Conservation (phyloP, 1,284 basidiomycete species). For the Xerocomus amazonicus region DNA sequence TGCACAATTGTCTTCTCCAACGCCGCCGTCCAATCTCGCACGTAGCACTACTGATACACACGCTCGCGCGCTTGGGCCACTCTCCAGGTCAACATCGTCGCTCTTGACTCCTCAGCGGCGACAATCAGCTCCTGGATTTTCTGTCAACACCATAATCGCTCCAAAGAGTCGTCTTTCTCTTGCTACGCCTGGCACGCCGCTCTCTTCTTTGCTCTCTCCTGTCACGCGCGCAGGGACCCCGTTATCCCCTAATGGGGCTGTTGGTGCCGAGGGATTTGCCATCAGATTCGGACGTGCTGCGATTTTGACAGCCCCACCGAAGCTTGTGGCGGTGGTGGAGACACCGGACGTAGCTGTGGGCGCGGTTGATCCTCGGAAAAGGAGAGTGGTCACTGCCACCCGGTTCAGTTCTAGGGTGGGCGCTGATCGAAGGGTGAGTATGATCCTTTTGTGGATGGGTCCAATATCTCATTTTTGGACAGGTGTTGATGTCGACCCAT, state of each 20-base stretch:
- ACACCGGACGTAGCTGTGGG: conserved; percentile 81
- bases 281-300: conserved; percentile 62
- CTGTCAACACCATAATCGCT: conserved; percentile 15
- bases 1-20: conserved; percentile 28
- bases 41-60: conserved; percentile 30
- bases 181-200: conserved; percentile 45
- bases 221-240: conserved; percentile 44
- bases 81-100: conserved; percentile 49
- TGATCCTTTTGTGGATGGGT: neutral
- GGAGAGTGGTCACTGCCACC: conserved; percentile 80
- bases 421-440: conserved; percentile 69
- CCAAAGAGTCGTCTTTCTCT: conserved; percentile 26
- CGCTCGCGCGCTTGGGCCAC: conserved; percentile 34
- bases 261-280: conserved; percentile 37
- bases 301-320: conserved; percentile 74
- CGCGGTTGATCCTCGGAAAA: conserved; percentile 76
- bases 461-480: conserved; percentile 4
- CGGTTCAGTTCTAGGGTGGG: conserved; percentile 78
- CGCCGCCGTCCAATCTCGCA: conserved; percentile 18
- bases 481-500: conserved; percentile 81
- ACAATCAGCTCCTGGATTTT: conserved; percentile 39
- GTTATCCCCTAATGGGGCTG: conserved; percentile 26
- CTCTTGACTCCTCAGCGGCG: conserved; percentile 43
- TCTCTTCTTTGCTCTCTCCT: conserved; percentile 36
- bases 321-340: conserved; percentile 74